Conservation (phyloP, 139 green algal species). For the Picochlorum sp. region DNA sequence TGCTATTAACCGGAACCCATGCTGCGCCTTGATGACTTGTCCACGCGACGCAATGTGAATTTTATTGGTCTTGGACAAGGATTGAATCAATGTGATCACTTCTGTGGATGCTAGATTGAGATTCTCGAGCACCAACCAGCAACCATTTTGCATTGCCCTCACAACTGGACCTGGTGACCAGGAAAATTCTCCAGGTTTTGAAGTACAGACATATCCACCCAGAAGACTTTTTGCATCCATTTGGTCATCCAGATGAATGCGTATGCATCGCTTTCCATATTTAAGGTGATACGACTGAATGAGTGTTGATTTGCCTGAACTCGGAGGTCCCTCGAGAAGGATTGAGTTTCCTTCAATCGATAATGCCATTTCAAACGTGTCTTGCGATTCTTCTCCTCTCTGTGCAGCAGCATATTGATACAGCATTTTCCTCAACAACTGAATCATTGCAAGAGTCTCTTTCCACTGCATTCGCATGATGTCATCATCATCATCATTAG, state of each 20-base stretch:
- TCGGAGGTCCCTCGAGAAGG: not conserved
- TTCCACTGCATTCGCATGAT: not conserved
- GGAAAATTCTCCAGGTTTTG: conserved; percentile 85
- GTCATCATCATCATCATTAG: not conserved
- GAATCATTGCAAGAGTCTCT: too few species aligned
- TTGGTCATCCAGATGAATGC: conserved; percentile 88
- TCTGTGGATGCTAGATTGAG: conserved; percentile 86
- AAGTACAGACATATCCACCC: conserved; percentile 84
- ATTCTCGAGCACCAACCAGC: conserved; percentile 93
- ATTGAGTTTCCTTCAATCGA: too few species aligned
- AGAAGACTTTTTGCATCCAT: conserved; percentile 92
- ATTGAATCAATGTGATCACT: conserved; percentile 76
- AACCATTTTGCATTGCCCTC: conserved; percentile 71
- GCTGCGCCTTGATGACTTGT: conserved; percentile 49
- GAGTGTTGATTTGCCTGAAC: not conserved
- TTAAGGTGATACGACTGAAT: not conserved
- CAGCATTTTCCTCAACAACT: too few species aligned
- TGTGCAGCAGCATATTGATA: too few species aligned
- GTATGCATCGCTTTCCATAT: conserved; percentile 36
- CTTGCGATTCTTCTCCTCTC: too few species aligned
- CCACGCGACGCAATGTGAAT: conserved; percentile 65
- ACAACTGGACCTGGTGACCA: conserved; percentile 90
- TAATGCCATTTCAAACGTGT: too few species aligned
- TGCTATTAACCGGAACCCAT: conserved; percentile 76
- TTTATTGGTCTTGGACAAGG: conserved; percentile 69